Base-by-base conservation (phyloP, 352 stramenopile genomes). In the Phytophthora pini region DNA sequence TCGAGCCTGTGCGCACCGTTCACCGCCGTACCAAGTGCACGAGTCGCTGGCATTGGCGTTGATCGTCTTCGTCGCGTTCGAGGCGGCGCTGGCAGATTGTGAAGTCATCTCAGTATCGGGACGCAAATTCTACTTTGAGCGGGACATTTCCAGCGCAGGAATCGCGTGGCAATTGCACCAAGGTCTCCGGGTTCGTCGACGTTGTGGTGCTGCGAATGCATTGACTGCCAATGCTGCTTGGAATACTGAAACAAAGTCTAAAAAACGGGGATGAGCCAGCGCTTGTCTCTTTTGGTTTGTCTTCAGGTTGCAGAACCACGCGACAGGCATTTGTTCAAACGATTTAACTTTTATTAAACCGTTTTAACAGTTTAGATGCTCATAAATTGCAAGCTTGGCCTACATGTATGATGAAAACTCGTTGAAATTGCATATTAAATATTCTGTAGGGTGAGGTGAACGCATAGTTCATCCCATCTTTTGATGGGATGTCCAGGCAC, bases 11-110 rank as follows among this genome's bases (percentile, higher is more conserved):
- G 56, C 38, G 27, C 70, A 78, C 27, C 13, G 55, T 10, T 50
- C 31, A 24, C 53, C 62, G 2, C 57, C 63, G 55, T 79, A 76
- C 71, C 71, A 79, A 1, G 58, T 74, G 63, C 71, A 79, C 12
- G 67, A 76, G 55, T 79, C 71, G 46, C 59, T 55, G 9, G 32
- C 26, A 51, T 66, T 70, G 57, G 62, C 69, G 52, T 46, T 76
- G 13, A 43, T 53, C 5, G 57, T 53, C 49, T 67, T 76, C 38
- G 20, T 59, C 45, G 58, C 44, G 5, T 17, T 53, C 32, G 32
- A 32, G 22, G 36, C 24, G 24, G 24, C 24, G 24, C 24, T 26
- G 2, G 24, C 44, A 20, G 55, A 50, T 43, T 56, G 50, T 13
- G 55, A 65, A 3, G 20, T 5, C 64, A 68, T 72, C 12, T 72